Conservation (phyloP, 768 basidiomycete genomes). For the Mycena capillaripes region DNA sequence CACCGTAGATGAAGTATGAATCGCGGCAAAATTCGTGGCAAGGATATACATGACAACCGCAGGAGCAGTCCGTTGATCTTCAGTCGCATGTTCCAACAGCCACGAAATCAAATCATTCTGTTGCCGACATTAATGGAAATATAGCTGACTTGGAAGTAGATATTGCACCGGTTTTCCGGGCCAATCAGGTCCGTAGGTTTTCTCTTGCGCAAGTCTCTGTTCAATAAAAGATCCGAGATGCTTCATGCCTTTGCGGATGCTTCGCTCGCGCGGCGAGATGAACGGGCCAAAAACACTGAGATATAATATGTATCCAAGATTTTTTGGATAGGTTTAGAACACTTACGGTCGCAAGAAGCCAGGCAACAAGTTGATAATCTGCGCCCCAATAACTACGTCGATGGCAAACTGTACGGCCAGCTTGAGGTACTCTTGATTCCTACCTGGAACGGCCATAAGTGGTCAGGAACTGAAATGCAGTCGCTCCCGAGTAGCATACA, state of each 20-base stretch:
- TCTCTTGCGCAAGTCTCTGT: constrained; percentile 22
- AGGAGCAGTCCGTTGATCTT: constrained; percentile 39
- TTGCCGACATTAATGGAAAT: background rate
- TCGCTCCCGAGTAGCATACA: constrained; percentile 10
- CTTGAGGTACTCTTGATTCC: constrained; percentile 51
- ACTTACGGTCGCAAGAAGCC: constrained; percentile 46
- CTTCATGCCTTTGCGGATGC: background rate
- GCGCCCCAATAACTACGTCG: constrained; percentile 40
- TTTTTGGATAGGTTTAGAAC: background rate
- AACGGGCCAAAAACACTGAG: constrained; percentile 24
- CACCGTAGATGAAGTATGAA: constrained; percentile 58
- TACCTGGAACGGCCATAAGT: constrained; percentile 45
- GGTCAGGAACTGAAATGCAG: background rate
- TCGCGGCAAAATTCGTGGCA: constrained; percentile 56
- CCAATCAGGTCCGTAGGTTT: constrained; percentile 19
- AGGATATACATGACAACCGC: constrained; percentile 48
- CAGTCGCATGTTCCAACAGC: constrained; percentile 42
- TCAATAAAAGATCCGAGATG: constrained; percentile 20
- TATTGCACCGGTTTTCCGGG: constrained; percentile 32
- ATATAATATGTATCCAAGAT: background rate
- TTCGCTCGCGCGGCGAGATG: constrained; percentile 15
- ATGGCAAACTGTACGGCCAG: constrained; percentile 49
- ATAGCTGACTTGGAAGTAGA: background rate
- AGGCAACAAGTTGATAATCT: constrained; percentile 47
- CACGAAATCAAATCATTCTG: constrained; percentile 38